Evolutionary conservation across 257 asterid genomes (phyloP).

Genomic region (Solanum sejunctum): DNA sequence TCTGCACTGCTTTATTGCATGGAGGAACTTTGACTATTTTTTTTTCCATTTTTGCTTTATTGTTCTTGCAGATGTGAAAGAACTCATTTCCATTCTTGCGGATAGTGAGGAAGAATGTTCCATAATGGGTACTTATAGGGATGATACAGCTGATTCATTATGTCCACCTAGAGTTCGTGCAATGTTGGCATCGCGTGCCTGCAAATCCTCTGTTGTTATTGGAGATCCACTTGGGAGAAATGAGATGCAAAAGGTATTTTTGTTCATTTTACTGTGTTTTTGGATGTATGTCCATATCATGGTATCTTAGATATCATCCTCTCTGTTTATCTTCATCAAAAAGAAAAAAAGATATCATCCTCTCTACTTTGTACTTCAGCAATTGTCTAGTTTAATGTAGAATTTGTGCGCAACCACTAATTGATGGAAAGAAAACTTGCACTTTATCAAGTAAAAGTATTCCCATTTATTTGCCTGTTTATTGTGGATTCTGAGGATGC

Average conservation of each 20-base stretch:
- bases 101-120: conserved; percentile 84
- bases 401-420: not conserved
- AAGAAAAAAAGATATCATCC: not conserved
- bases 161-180: conserved; percentile 90
- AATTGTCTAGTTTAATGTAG: not conserved
- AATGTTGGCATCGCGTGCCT: conserved; percentile 96
- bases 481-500: not conserved
- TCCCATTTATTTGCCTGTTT: not conserved
- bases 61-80: conserved; percentile 54
- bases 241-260: conserved; percentile 77
- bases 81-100: conserved; percentile 61
- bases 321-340: not conserved
- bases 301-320: not conserved
- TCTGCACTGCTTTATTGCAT: not conserved
- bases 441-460: not conserved
- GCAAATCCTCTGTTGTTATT: conserved; percentile 83
- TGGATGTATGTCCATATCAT: not conserved
- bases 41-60: not conserved
- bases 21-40: not conserved
- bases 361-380: not conserved
- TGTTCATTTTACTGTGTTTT: not conserved
- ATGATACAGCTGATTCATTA: conserved; percentile 62
- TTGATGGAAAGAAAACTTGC: not conserved
- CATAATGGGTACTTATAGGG: conserved; percentile 53
- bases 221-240: conserved; percentile 87